Base-by-base conservation (phyloP, 1,139 yeast species). In the Torulaspora globosa region DNA sequence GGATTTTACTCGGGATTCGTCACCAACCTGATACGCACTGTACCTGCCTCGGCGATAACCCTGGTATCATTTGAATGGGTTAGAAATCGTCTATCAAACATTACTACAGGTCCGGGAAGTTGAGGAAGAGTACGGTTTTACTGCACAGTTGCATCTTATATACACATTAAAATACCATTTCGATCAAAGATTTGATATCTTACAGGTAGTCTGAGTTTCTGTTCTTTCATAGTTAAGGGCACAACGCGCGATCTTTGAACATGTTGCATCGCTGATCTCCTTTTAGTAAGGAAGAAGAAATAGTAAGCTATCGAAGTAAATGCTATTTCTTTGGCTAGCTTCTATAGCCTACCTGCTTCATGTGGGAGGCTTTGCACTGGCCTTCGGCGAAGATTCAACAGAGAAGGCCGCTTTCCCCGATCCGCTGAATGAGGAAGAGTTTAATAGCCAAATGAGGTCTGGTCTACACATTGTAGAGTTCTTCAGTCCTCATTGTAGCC, bases 11-110 rank as follows among this genome's bases (percentile, higher is more conserved):
- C 95, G 1, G 99, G 99, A 0, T 84, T 90, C 60, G 76, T 81
- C 1, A 83, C 95, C 14, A 92, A 92, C 63, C 71, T 92, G 62
- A 78, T 88, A 29, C 74, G 99, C 59, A 94, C 98, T 0, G 88
- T 92, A 1, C 98, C 99, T 4, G 92, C 97, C 6, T 82, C 92
- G 59, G 97, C 97, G 1, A 87, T 92, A 18, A 92, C 98, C 2
- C 72, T 92, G 56, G 90, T 90, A n/a, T 84, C 96, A 32, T 92
- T 87, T 67, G 99, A 92, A 66, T 79, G 87, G 60, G 80, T 89
- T 62, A 83, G 87, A 58, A 75, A 79, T 37, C 80, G 77, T 59
- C 70, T 84, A 34, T 51, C 47, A 31, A 41, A 43, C 23, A 42
- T 55, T 30, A 54, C 29, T 2, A 26, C 50, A 31, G 53, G 51